Evolutionary conservation across 139 green algal species (phyloP).

Genomic region (Asterochloris erici): DNA sequence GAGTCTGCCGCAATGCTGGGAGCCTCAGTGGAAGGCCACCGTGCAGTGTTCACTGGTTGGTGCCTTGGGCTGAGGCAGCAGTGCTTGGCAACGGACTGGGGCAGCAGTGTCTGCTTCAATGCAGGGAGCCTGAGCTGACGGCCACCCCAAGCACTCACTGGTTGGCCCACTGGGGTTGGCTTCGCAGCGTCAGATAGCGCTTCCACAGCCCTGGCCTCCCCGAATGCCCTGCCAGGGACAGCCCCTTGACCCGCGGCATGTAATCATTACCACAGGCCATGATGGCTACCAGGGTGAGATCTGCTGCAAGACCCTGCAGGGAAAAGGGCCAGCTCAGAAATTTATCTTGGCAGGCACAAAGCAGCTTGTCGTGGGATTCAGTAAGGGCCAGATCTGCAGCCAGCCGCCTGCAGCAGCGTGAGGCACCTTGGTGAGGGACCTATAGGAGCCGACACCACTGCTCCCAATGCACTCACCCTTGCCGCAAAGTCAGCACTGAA

Average conservation of each 20-base stretch:
- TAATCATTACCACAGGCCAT: constrained; percentile 77
- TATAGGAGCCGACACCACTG: no score
- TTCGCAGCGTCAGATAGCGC: constrained; percentile 34
- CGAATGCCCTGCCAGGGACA: background rate
- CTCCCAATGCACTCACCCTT: no score
- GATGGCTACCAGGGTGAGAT: constrained; percentile 64
- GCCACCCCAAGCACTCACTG: background rate
- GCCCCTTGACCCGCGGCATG: constrained; percentile 53
- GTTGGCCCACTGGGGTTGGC: background rate
- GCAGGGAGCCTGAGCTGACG: background rate
- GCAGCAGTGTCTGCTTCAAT: background rate
- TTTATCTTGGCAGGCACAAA: no score
- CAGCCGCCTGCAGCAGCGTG: no score
- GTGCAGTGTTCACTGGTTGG: background rate
- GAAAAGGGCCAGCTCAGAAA: no score
- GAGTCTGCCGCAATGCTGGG: background rate
- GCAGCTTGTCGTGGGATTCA: no score
- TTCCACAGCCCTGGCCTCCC: constrained; percentile 30
- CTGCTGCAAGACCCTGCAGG: constrained; percentile 9
- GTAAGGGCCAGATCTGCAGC: no score
- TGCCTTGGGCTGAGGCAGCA: no score
- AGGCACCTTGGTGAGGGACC: no score
- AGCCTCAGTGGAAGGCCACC: background rate
- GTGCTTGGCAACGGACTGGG: background rate
- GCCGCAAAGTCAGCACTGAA: no score